Conservation (phyloP, 768 basidiomycete species). For the Roridomyces roridus region DNA sequence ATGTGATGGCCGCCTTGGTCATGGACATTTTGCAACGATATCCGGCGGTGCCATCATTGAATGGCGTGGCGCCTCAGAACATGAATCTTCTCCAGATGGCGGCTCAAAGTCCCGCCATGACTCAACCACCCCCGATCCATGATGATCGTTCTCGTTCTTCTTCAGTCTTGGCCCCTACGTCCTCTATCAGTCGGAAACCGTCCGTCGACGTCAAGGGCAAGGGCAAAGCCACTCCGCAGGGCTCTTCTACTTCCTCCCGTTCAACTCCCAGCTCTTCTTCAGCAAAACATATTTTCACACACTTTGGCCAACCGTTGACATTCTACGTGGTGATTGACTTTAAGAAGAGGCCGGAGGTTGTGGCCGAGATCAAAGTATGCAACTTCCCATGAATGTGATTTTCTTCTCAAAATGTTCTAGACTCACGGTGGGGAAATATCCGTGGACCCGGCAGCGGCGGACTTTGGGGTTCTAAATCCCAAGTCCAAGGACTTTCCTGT, state of each 20-base stretch:
- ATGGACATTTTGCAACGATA: slow-evolving; percentile 1
- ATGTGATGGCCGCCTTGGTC: not conserved
- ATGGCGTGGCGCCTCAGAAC: not conserved
- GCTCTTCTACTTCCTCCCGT: slow-evolving; percentile 1
- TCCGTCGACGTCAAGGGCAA: slow-evolving; percentile 21
- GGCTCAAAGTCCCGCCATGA: not conserved
- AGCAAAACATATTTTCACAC: slow-evolving; percentile 48
- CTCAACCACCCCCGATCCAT: slow-evolving; percentile 14
- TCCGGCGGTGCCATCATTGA: not conserved
- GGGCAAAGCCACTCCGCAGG: slow-evolving; percentile 1
- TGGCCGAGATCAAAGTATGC: slow-evolving; percentile 67
- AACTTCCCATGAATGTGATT: not conserved
- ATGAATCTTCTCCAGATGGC: not conserved
- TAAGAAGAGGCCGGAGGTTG: slow-evolving; percentile 54
- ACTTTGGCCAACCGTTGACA: slow-evolving; percentile 47
- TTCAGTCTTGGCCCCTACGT: not conserved
- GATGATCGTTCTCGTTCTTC: not conserved
- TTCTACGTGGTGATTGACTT: slow-evolving; percentile 79
- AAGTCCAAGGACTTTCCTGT: slow-evolving; percentile 57
- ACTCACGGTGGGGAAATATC: slow-evolving; percentile 70
- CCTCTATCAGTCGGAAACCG: slow-evolving; percentile 2
- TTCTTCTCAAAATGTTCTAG: slow-evolving; percentile 39
- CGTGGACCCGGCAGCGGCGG: slow-evolving; percentile 53
- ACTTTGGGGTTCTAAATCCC: slow-evolving; percentile 64
- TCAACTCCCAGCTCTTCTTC: slow-evolving; percentile 16